A percentile compares a stretch with the other conserved stretches of the same genome.
Evolutionary conservation across 345 rosid species (phyloP).

Genomic region (Moricandia moricandioides): DNA sequence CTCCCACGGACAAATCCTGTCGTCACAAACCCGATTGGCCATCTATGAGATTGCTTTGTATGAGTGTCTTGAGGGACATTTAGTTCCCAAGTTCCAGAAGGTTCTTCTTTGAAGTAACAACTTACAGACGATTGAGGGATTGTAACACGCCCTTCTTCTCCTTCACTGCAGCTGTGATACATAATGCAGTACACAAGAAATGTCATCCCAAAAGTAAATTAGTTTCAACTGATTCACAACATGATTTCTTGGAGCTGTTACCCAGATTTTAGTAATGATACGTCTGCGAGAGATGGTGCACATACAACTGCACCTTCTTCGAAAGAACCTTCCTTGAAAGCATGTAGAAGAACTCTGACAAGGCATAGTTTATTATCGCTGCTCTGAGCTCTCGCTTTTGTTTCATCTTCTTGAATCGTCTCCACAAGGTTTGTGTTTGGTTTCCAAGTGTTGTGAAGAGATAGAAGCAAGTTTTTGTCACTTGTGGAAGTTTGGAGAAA

Average conservation of each 20-base stretch:
- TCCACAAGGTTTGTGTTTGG: constrained; percentile 29
- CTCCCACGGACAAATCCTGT: constrained; percentile 83
- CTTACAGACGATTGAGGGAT: constrained; percentile 53
- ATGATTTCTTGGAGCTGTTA: constrained; percentile 30
- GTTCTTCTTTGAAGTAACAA: constrained; percentile 63
- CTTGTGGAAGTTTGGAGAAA: constrained; percentile 44
- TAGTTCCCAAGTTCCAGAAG: constrained; percentile 67
- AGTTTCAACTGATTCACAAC: constrained; percentile 1
- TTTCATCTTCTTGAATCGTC: constrained; percentile 28
- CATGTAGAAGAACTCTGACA: constrained; percentile 71
- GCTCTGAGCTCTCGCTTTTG: constrained; percentile 27
- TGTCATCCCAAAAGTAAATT: constrained; percentile 5
- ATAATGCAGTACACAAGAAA: background rate
- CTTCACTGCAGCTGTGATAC: constrained; percentile 43
- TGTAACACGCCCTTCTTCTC: constrained; percentile 43
- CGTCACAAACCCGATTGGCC: constrained; percentile 83
- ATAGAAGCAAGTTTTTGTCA: constrained; percentile 40
- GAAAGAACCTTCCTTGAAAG: constrained; percentile 67
- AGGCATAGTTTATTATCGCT: constrained; percentile 53
- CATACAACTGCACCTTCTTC: constrained; percentile 86
- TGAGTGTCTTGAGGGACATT: constrained; percentile 49
- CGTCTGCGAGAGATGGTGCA: constrained; percentile 55
- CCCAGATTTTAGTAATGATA: constrained; percentile 59
- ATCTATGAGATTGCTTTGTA: constrained; percentile 46
- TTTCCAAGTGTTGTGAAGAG: constrained; percentile 39